phyloP scores from a whole-genome alignment of 371 early-diverging fungal genomes.

The Blyttiomyces sp. region DNA sequence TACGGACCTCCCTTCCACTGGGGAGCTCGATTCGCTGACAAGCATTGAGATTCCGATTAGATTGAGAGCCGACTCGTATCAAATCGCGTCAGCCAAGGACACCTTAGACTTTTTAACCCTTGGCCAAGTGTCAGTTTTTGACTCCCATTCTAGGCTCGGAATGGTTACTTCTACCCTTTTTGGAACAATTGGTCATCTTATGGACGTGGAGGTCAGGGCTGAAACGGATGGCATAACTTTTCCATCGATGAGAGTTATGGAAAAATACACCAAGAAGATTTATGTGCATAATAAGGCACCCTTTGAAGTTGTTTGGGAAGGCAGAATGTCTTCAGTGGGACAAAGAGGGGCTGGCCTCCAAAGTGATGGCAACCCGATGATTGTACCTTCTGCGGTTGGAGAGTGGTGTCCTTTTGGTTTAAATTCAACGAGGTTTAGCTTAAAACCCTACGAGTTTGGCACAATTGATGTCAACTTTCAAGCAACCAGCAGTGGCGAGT shows the following conservation, averaged over 20 bases:
- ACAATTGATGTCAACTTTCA: slow-evolving; percentile 42
- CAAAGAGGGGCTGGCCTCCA: slow-evolving; percentile 6
- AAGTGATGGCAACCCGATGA: slow-evolving; percentile 16
- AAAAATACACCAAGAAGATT: slow-evolving; percentile 31
- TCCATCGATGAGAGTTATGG: slow-evolving; percentile 35
- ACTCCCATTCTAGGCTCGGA: slow-evolving; percentile 26
- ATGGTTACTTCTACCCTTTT: slow-evolving; percentile 30
- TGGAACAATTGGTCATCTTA: slow-evolving; percentile 34
- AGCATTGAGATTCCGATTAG: slow-evolving; percentile 41
- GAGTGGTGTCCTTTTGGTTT: slow-evolving; percentile 48
- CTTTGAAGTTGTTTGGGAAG: slow-evolving; percentile 44
- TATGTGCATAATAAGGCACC: slow-evolving; percentile 43
- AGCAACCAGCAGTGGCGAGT: slow-evolving; percentile 40
- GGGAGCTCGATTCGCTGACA: slow-evolving; percentile 34
- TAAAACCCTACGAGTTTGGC: slow-evolving; percentile 46
- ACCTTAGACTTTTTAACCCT: slow-evolving; percentile 13
- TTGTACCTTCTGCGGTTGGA: slow-evolving; percentile 11
- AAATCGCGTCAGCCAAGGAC: slow-evolving; percentile 6
- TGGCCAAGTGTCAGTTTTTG: slow-evolving; percentile 45
- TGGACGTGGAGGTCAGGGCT: slow-evolving; percentile 28
- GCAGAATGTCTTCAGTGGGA: slow-evolving; percentile 22
- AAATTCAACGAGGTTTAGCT: slow-evolving; percentile 20
- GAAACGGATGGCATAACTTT: slow-evolving; percentile 32
- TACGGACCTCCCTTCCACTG: slow-evolving; percentile 40
- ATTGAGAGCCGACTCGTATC: slow-evolving; percentile 10